Evolutionary conservation across 164 flowering plant genomes (phyloP), one percentile per base, ranked within the genome.

Genomic region (Tetrastigma voinierianum): DNA sequence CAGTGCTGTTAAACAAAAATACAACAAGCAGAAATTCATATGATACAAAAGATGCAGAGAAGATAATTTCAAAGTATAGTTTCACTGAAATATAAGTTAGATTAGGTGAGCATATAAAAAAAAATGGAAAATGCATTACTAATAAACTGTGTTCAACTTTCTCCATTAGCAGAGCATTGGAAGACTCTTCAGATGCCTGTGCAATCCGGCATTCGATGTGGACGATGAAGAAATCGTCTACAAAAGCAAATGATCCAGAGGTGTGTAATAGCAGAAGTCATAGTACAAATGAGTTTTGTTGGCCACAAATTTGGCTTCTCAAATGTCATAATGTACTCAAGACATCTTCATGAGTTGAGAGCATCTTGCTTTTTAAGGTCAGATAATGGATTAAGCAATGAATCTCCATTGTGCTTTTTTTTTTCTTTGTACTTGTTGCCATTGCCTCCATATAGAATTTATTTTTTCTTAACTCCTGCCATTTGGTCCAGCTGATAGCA

Each of bases 181-280:
- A 1, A 90, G 90, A 69, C 92, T 94, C 46, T 94, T 94, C 79
- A 88, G 95, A 75, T 94, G 98, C 82, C 87, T 94, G 1, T 94
- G 98, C 60, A 91, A 87, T 70, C 97, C 97, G 48, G 96, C 98
- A 53, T 87, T 80, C 67, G 90, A 86, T 76, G 97, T 90, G 23
- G 98, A 87, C 65, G 97, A 93, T 66, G 98, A 91, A 13, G 97
- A 94, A 77, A 89, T 90, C 53, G 89, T 88, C 40, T 91, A 85
- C 78, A 84, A 73, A 77, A 76, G 83, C 76, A 87, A 82, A 69
- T 82, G 78, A 77, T 44, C 70, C 65, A 57, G 44, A 17, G 51
- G 4, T 4, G 4, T 58, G 15, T 2, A 32, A 32, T 32, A 32
- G 40, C 40, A 32, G 40, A 32, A 32, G 40, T 4, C 6, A 7